Conservation (phyloP, 2,329 filamentous ascomycete species). For the Fusarium hostae region DNA sequence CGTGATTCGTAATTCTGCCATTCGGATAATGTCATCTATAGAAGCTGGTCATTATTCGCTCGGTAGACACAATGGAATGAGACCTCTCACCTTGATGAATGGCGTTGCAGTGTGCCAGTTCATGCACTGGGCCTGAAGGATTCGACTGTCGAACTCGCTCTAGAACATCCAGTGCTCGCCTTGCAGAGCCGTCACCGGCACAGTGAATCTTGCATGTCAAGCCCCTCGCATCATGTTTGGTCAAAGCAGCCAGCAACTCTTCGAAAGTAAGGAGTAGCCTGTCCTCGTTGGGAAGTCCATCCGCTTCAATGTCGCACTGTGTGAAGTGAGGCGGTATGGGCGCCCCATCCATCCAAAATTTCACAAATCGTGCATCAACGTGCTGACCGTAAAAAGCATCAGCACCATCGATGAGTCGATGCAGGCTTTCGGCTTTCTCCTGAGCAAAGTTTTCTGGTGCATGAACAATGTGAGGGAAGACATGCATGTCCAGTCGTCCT, state of each 20-base stretch:
- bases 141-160: background rate
- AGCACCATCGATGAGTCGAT: background rate
- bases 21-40: background rate
- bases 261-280: background rate
- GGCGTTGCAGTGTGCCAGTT: background rate
- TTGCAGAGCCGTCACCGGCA: background rate
- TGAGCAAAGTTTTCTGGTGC: background rate
- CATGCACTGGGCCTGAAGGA: background rate
- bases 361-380: background rate
- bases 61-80: fast-evolving
- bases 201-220: background rate
- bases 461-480: background rate
- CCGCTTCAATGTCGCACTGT: background rate
- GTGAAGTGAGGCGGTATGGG: background rate
- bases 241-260: background rate
- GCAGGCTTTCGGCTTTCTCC: background rate
- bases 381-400: background rate
- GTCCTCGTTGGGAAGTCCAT: background rate
- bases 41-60: background rate
- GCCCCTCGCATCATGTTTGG: background rate
- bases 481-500: background rate
- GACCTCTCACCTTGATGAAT: background rate
- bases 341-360: background rate
- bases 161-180: background rate
- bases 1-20: background rate